Evolutionary conservation across 768 basidiomycete genomes (phyloP), one percentile per base, ranked within the genome.

Genomic region (Kwoniella pini): DNA sequence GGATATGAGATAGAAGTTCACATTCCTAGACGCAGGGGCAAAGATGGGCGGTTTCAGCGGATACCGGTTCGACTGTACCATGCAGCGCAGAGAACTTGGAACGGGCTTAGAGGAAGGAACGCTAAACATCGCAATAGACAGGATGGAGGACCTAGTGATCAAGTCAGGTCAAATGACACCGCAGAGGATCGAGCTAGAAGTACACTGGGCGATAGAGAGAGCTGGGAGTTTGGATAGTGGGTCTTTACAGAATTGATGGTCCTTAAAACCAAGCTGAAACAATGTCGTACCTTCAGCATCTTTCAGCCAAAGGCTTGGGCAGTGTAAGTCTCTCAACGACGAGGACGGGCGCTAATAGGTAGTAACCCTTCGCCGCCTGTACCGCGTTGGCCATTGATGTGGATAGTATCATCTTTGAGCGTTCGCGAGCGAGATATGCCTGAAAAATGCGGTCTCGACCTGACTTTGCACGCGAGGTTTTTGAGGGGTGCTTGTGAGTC

Each of bases 171-270:
- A 24, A 58, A 52, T 13, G 42, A 60, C 38, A 17, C 3, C 30
- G 27, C 42, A 51, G 33, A 15, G 31, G 40, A 42, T 13, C 57
- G 30, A 40, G 68, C 57, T 27, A 58, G 65, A 51, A 13, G 52
- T 30, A 53, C 55, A 6, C 48, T 78, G 2, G 77, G 77, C 0
- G 63, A 66, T 12, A 62, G 74, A 53, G 77, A 78, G 53, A 36
- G 49, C 2, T 78, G 77, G 77, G 75, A 76, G 50, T 78, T 74
- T 59, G 71, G 68, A 31, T 76, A 78, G 77, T 77, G 53, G 63
- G n/a, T n/a, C n/a, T n/a, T n/a, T n/a, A n/a, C n/a, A n/a, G n/a
- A n/a, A n/a, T n/a, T n/a, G n/a, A n/a, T n/a, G n/a, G n/a, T n/a
- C n/a, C n/a, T n/a, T n/a, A n/a, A n/a, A n/a, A n/a, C n/a, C n/a